phyloP scores from a whole-genome alignment of 371 early-diverging fungal genomes.

The Zychaea mexicana region DNA sequence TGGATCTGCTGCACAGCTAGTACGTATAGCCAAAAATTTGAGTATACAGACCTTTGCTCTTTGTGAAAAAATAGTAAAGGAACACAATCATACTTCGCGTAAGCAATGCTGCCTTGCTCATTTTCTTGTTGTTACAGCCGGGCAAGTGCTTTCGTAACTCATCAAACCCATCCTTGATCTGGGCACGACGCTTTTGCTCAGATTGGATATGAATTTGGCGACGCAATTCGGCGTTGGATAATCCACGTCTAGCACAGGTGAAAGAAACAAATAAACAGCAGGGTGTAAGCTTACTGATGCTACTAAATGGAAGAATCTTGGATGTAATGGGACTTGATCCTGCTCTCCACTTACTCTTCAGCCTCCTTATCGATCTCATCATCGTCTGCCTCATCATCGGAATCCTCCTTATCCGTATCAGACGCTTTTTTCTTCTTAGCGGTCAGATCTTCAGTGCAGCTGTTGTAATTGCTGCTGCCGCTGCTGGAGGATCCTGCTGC shows the following conservation, averaged over 20 bases:
- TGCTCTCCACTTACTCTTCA: slow-evolving; percentile 23
- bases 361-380: slow-evolving; percentile 24
- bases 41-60: background rate
- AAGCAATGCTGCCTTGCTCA: slow-evolving; percentile 59
- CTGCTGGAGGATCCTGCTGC: slow-evolving; percentile 5
- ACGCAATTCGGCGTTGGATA: slow-evolving; percentile 41
- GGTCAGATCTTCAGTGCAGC: slow-evolving; percentile 8
- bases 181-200: slow-evolving; percentile 55
- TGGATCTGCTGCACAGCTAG: slow-evolving; percentile 53
- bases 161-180: slow-evolving; percentile 57
- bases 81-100: slow-evolving; percentile 50
- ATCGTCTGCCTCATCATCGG: slow-evolving; percentile 23
- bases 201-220: slow-evolving; percentile 59
- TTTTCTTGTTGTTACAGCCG: slow-evolving; percentile 55
- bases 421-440: slow-evolving; percentile 28
- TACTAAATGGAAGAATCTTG: too few relatives aligned
- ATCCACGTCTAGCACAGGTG: slow-evolving; percentile 10
- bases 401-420: slow-evolving; percentile 27
- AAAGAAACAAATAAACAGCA: background rate
- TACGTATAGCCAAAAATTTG: background rate
- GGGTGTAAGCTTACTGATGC: background rate
- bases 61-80: background rate
- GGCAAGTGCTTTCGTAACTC: slow-evolving; percentile 54
- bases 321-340: too few relatives aligned
- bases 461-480: slow-evolving; percentile 13